These are phyloP conservation scores for Candida oleophila DNA, from an alignment of 805 yeast genomes.

Conservation along the genomic window DNA sequence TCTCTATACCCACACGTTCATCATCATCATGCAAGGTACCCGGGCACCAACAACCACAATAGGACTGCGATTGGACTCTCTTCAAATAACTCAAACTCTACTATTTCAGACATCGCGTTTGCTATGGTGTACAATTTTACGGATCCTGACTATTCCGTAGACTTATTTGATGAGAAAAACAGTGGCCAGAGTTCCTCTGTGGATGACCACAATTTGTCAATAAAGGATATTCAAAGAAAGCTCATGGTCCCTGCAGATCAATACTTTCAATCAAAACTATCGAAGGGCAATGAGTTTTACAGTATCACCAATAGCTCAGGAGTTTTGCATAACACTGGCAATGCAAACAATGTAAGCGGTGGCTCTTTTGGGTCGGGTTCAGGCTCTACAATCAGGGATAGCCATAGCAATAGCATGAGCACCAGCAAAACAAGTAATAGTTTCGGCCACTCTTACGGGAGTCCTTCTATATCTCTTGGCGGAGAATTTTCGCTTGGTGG, in stretches of 20 bases:
- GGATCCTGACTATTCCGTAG: constrained; percentile 23
- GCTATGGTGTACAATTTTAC: constrained; percentile 35
- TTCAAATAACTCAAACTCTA: constrained; percentile 35
- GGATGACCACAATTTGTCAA: constrained; percentile 17
- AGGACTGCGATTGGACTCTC: constrained; percentile 27
- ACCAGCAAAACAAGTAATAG: background rate
- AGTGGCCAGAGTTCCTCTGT: constrained; percentile 2
- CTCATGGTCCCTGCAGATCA: constrained; percentile 36
- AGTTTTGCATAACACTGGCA: background rate
- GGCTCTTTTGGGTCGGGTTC: background rate
- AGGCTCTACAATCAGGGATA: background rate
- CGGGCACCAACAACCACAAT: constrained; percentile 9
- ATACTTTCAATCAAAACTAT: constrained; percentile 16
- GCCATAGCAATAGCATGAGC: background rate
- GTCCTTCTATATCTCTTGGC: background rate
- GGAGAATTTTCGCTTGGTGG: constrained; percentile 13
- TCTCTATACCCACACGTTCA: background rate
- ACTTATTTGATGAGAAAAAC: constrained; percentile 21
- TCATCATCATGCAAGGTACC: constrained; percentile 1
- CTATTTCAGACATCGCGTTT: constrained; percentile 25
- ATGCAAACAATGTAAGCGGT: background rate
- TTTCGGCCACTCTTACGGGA: background rate
- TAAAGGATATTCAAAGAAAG: constrained; percentile 29
- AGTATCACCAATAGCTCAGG: background rate
- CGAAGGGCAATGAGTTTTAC: background rate